Conservation (phyloP, 1,139 yeast genomes). For the Kurtzmaniella quercitrusa region DNA sequence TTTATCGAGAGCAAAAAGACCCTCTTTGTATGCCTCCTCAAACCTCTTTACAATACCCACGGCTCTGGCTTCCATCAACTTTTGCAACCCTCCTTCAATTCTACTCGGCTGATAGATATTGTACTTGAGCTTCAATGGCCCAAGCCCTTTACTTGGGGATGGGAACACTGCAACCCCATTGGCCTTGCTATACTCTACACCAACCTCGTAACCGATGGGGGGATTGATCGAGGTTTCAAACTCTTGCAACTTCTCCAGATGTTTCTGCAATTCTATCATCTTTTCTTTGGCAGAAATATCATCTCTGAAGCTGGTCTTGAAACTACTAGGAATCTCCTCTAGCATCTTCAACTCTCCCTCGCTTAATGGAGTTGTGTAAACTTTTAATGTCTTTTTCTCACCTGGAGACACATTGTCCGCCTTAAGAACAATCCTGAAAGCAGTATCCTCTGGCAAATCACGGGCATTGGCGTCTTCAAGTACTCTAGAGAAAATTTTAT, state of each 20-base stretch:
- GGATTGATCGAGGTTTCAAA: constrained; percentile 13
- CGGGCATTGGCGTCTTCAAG: constrained; percentile 22
- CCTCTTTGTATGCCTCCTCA: constrained; percentile 3
- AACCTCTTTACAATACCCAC: constrained; percentile 1
- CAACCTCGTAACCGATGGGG: constrained; percentile 1
- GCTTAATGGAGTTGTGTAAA: constrained; percentile 31
- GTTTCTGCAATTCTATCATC: constrained; percentile 15
- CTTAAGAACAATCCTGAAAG: constrained; percentile 29
- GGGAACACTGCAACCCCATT: constrained; percentile 1
- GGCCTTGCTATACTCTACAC: neutral
- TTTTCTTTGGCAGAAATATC: constrained; percentile 18
- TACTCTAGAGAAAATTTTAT: constrained; percentile 42
- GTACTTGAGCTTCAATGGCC: neutral
- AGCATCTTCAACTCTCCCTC: constrained; percentile 19
- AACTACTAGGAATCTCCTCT: constrained; percentile 20
- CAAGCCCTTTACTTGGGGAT: neutral
- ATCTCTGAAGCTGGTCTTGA: constrained; percentile 21
- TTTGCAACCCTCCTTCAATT: constrained; percentile 1
- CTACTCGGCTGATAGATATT: neutral
- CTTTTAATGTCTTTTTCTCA: constrained; percentile 17
- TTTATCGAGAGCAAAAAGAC: neutral
- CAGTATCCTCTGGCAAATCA: constrained; percentile 11
- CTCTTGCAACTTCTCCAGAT: constrained; percentile 15
- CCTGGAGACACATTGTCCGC: constrained; percentile 17
- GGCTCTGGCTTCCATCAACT: constrained; percentile 4